A percentile compares a stretch with the other conserved stretches of the same genome.
Conservation (phyloP, 129 eudicot species). For the Smallanthus sonchifolius region DNA sequence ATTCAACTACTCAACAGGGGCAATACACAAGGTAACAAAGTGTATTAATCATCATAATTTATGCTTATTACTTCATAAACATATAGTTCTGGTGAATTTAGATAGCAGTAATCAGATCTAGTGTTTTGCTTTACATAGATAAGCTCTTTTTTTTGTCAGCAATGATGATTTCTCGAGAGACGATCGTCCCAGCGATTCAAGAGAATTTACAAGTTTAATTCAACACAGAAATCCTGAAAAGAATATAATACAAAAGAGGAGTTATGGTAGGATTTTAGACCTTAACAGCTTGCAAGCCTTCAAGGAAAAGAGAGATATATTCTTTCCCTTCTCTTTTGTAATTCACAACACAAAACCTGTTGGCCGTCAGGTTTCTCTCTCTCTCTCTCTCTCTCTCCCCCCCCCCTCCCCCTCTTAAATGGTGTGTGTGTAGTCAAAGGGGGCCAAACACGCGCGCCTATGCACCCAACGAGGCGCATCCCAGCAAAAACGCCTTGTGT, state of each 20-base stretch:
- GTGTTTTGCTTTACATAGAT: neutral
- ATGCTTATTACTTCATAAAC: constrained; percentile 6
- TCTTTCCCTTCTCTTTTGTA: constrained; percentile 69
- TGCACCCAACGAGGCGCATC: too few relatives aligned
- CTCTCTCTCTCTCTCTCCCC: neutral
- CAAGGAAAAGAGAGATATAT: constrained; percentile 73
- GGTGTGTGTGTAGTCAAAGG: neutral
- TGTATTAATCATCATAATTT: neutral
- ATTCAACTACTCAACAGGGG: constrained; percentile 35
- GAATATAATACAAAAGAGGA: constrained; percentile 34
- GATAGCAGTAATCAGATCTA: neutral
- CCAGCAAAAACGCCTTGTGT: too few relatives aligned
- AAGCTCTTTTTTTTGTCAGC: constrained; percentile 11
- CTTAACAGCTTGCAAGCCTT: constrained; percentile 58
- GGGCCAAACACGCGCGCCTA: too few relatives aligned
- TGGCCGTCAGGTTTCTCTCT: constrained; percentile 73
- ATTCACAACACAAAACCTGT: constrained; percentile 91
- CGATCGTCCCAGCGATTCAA: constrained; percentile 22
- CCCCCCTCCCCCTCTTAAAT: neutral
- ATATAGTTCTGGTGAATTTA: neutral
- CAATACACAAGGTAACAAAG: constrained; percentile 47
- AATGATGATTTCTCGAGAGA: constrained; percentile 26
- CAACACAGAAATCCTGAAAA: constrained; percentile 38
- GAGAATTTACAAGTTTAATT: constrained; percentile 34
- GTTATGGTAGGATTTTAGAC: constrained; percentile 61